Evolutionary conservation across 2,329 filamentous ascomycete genomes (phyloP), one percentile per base, ranked within the genome.

Genomic region (Cryphonectria parasitica): DNA sequence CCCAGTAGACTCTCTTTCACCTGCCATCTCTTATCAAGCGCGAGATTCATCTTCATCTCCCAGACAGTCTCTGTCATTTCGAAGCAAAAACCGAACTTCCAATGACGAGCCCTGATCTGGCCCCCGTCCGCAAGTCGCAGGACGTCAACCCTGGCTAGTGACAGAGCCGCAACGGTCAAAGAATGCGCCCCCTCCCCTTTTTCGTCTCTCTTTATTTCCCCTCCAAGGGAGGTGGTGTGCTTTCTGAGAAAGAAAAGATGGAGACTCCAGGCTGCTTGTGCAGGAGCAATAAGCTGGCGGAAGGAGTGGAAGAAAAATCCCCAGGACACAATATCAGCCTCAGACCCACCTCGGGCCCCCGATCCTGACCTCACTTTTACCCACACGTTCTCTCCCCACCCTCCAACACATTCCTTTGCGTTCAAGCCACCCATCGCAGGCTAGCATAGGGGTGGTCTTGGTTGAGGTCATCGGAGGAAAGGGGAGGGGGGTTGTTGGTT

Each of bases 261-360:
- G 13, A 13, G 11, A 6, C 36, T 64, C 68, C 68, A 22, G 56
- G 58, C 64, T 39, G 63, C 58, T 36, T 60, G 62, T 58, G 17
- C 17, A 64, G 60, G 66, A 71, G 58, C 61, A 54, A 71, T 45
- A 69, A 49, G 56, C 43, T 56, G 64, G 36, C 17, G 36, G 58
- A 52, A 60, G 56, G 56, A 43, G n/a, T 62, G n/a, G 69, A n/a
- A 15, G 41, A 45, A 65, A 65, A 4, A 64, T 45, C 25, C 11
- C 43, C 28, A 67, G 64, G n/a, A 68, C 49, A 25, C 58, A 34
- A 49, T 31, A 58, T 56, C 70, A 70, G 64, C 64, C 67, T 69
- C 67, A 64, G 58, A 41, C 56, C 64, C 70, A 66, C 67, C 41
- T 39, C 52, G 25, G 56, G 17, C 56, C 64, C 67, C 67, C 25